Conservation (phyloP, 148 eudicot species). For the Rhododendron molle region DNA sequence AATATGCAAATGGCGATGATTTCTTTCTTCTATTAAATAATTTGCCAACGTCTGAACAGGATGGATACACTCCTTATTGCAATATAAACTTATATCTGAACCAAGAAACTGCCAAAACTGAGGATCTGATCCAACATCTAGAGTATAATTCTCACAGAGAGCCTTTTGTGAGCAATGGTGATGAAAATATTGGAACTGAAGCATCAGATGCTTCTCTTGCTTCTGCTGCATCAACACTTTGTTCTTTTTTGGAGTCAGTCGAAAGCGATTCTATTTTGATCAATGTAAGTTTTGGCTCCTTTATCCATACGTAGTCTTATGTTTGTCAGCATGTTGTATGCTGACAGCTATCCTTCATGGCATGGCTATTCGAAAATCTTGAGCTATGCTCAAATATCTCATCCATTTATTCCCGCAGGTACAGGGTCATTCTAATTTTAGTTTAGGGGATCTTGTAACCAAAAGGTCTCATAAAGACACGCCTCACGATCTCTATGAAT, state of each 20-base stretch:
- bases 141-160: slow-evolving; percentile 12
- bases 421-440: slow-evolving; percentile 21
- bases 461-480: slow-evolving; percentile 19
- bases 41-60: slow-evolving; percentile 37
- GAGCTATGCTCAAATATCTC: background rate
- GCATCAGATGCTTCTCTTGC: slow-evolving; percentile 46
- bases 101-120: slow-evolving; percentile 9
- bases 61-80: slow-evolving; percentile 71
- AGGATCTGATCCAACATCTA: slow-evolving; percentile 21
- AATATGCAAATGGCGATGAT: slow-evolving; percentile 37
- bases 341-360: background rate
- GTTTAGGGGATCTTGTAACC: slow-evolving; percentile 9
- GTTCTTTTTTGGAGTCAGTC: slow-evolving; percentile 16
- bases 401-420: slow-evolving; percentile 25
- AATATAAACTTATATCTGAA: slow-evolving; percentile 29
- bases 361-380: background rate
- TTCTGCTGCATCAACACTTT: slow-evolving; percentile 50
- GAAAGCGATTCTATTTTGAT: slow-evolving; percentile 12
- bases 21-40: slow-evolving; percentile 31
- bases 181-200: slow-evolving; percentile 18
- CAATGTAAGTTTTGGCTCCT: slow-evolving; percentile 36
- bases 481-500: slow-evolving; percentile 25
- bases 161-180: slow-evolving; percentile 4
- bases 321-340: background rate
- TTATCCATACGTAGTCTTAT: background rate